phyloP scores from a whole-genome alignment of 768 basidiomycete species.

The Phanerodontia chrysosporium region DNA sequence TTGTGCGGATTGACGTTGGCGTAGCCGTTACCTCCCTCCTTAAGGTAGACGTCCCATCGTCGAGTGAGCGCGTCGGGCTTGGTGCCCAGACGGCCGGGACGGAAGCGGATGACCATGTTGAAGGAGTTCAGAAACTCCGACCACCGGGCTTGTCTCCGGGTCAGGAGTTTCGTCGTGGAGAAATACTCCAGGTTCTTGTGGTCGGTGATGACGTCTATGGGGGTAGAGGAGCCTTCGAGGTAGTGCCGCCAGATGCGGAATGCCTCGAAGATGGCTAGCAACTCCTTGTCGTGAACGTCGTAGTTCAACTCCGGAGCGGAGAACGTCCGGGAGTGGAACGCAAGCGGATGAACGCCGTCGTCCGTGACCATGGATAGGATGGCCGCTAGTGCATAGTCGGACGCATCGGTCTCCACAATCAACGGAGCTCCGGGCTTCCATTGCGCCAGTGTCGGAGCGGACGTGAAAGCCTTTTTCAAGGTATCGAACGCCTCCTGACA shows the following conservation, averaged over 20 bases:
- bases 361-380: constrained; percentile 15
- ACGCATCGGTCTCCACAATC: constrained; percentile 21
- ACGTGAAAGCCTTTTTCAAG: constrained; percentile 23
- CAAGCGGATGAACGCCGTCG: constrained; percentile 27
- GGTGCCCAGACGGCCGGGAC: constrained; percentile 23
- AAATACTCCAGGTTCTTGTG: constrained; percentile 38
- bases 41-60: constrained; percentile 20
- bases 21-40: constrained; percentile 19
- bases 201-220: constrained; percentile 26
- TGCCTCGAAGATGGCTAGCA: constrained; percentile 39
- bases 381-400: constrained; percentile 18
- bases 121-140: constrained; percentile 20
- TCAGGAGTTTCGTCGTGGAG: constrained; percentile 27
- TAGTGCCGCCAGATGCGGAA: constrained; percentile 24
- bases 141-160: constrained; percentile 35
- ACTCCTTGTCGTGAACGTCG: constrained; percentile 46
- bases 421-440: constrained; percentile 13
- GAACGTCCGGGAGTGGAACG: constrained; percentile 27
- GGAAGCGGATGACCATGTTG: constrained; percentile 24
- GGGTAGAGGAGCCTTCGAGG: constrained; percentile 15
- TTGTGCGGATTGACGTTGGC: background rate
- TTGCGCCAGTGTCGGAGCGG: constrained; percentile 18
- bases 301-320: constrained; percentile 40
- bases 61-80: constrained; percentile 19
- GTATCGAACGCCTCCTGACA: constrained; percentile 24